Conservation (phyloP, 2,329 filamentous ascomycete species). For the Fusarium compactum region DNA sequence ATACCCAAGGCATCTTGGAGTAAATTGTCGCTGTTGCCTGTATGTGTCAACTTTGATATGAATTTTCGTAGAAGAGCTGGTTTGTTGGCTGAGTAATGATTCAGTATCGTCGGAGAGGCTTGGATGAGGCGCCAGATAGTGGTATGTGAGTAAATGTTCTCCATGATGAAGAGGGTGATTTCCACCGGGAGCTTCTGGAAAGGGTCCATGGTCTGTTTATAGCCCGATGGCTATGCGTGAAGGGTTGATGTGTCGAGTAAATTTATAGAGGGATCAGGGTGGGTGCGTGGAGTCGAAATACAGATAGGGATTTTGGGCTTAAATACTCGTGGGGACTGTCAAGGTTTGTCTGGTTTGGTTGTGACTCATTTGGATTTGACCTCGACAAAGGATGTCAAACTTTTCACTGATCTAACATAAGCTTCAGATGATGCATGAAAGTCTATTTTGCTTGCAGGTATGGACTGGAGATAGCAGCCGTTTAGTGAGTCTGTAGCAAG, state of each 20-base stretch:
- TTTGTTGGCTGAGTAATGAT: not conserved
- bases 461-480: too few species aligned
- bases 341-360: fast-evolving
- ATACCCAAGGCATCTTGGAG: conserved; percentile 9
- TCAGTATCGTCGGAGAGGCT: not conserved
- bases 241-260: too few species aligned
- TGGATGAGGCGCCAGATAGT: not conserved
- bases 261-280: too few species aligned
- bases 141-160: not conserved
- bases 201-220: not conserved
- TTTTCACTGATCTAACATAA: too few species aligned
- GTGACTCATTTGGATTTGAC: too few species aligned
- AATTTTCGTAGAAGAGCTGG: fast-evolving
- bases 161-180: not conserved
- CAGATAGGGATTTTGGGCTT: too few species aligned
- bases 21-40: not conserved
- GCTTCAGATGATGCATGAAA: too few species aligned
- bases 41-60: not conserved
- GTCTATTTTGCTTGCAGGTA: too few species aligned
- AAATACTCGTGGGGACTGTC: fast-evolving
- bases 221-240: fast-evolving
- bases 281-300: too few species aligned
- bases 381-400: too few species aligned
- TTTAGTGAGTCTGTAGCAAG: too few species aligned
- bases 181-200: not conserved